phyloP scores from a whole-genome alignment of 768 basidiomycete genomes.

The Auriscalpium vulgare region DNA sequence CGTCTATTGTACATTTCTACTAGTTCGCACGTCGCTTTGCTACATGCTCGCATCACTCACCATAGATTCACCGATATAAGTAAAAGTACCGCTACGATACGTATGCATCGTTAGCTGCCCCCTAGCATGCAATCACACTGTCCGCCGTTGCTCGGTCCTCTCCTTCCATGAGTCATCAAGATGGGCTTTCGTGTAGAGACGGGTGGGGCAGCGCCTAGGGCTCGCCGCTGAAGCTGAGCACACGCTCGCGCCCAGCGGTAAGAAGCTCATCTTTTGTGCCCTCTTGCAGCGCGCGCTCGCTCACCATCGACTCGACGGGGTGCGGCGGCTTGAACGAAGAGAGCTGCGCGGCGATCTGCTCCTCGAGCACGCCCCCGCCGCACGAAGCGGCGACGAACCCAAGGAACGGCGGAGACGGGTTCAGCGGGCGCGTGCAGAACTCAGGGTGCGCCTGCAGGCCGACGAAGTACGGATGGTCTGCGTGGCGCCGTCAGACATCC shows the following conservation, averaged over 20 bases:
- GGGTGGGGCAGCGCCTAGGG: too few species aligned
- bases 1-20: neutral
- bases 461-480: slow-evolving; percentile 91
- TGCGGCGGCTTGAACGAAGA: slow-evolving; percentile 64
- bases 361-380: slow-evolving; percentile 44
- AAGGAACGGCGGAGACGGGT: slow-evolving; percentile 95
- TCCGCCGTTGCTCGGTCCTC: too few species aligned
- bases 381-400: slow-evolving; percentile 86
- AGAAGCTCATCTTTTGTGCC: slow-evolving; percentile 17
- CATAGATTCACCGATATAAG: neutral
- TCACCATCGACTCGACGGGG: slow-evolving; percentile 66
- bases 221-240: slow-evolving; percentile 5
- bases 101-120: too few species aligned
- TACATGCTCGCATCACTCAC: slow-evolving; percentile 1
- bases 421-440: slow-evolving; percentile 95
- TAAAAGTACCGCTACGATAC: neutral
- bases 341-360: slow-evolving; percentile 65
- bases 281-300: slow-evolving; percentile 48
- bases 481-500: neutral
- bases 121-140: too few species aligned
- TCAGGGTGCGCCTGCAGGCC: slow-evolving; percentile 97
- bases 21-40: neutral
- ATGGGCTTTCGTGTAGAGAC: too few species aligned
- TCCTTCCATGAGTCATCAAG: too few species aligned
- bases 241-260: slow-evolving; percentile 8